phyloP scores from a whole-genome alignment of 805 yeast genomes.

The Candida loeiensis region DNA sequence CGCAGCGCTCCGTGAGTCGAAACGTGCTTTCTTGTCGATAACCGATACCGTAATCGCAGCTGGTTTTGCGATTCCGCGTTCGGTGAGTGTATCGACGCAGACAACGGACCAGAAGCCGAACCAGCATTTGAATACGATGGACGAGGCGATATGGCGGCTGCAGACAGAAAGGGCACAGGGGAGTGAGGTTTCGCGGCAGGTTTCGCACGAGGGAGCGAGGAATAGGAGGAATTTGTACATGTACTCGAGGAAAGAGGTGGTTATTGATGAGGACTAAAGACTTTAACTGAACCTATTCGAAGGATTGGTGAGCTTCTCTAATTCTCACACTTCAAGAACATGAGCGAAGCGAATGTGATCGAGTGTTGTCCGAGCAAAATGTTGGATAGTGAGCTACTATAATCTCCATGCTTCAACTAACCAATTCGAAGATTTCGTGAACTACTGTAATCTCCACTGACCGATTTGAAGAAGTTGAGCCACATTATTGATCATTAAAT shows the following conservation, averaged over 20 bases:
- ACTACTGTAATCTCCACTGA: too few species aligned
- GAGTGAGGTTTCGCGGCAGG: not conserved
- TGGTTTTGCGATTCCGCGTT: constrained; percentile 55
- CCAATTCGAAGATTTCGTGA: too few species aligned
- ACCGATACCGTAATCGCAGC: constrained; percentile 56
- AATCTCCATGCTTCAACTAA: too few species aligned
- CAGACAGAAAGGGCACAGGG: constrained; percentile 2
- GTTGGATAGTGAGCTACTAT: too few species aligned
- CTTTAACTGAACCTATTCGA: constrained; percentile 17
- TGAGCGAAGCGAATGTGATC: too few species aligned
- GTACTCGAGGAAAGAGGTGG: constrained; percentile 37
- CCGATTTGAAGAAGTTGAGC: too few species aligned
- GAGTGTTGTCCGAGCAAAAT: too few species aligned
- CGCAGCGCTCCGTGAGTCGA: constrained; percentile 19
- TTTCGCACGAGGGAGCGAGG: not conserved
- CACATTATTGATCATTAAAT: too few species aligned
- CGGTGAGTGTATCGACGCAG: constrained; percentile 36
- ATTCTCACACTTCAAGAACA: too few species aligned
- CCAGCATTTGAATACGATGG: constrained; percentile 11
- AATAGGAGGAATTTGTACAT: constrained; percentile 35
- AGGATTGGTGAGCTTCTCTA: too few species aligned
- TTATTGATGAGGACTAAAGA: constrained; percentile 15
- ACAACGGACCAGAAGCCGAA: constrained; percentile 10
- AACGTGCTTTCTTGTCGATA: constrained; percentile 38
- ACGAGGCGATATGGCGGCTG: constrained; percentile 7